Percentiles rank a stretch among this genome's conserved stretches.
Conservation (phyloP, 148 eudicot species). For the Linanthus parryae region DNA sequence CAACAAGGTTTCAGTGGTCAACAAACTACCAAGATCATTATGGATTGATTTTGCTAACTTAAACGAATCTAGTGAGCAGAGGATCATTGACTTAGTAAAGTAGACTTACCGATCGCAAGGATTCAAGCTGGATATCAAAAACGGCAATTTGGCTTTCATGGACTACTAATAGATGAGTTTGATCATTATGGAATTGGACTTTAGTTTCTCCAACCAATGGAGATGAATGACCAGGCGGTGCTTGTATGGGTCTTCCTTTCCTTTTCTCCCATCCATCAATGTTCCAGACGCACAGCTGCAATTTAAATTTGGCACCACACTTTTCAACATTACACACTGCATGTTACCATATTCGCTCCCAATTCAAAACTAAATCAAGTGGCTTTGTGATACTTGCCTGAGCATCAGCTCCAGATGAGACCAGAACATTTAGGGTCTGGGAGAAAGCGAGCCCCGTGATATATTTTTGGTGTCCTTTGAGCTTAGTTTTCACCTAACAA, state of each 20-base stretch:
- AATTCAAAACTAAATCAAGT: background rate
- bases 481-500: slow-evolving; percentile 39
- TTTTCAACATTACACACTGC: background rate
- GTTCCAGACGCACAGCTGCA: slow-evolving; percentile 42
- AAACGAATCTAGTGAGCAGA: too few species aligned
- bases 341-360: too few species aligned
- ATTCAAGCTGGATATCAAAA: slow-evolving; percentile 44
- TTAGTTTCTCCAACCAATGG: slow-evolving; percentile 51
- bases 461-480: slow-evolving; percentile 48
- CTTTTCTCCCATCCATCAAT: slow-evolving; percentile 53
- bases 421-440: slow-evolving; percentile 34
- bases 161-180: slow-evolving; percentile 42
- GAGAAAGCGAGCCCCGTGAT: slow-evolving; percentile 59
- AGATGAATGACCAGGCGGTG: slow-evolving; percentile 38
- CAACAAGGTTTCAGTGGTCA: slow-evolving; percentile 3
- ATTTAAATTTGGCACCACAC: background rate
- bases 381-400: slow-evolving; percentile 40
- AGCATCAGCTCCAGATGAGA: slow-evolving; percentile 60
- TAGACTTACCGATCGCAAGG: slow-evolving; percentile 32
- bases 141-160: slow-evolving; percentile 55
- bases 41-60: too few species aligned
- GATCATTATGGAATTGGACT: slow-evolving; percentile 54
- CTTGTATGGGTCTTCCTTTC: slow-evolving; percentile 39
- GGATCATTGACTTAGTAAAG: background rate
- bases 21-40: background rate